Evolutionary conservation across 495 filamentous ascomycete genomes (phyloP), one percentile per base, ranked within the genome.

Genomic region (Collariella sp.): DNA sequence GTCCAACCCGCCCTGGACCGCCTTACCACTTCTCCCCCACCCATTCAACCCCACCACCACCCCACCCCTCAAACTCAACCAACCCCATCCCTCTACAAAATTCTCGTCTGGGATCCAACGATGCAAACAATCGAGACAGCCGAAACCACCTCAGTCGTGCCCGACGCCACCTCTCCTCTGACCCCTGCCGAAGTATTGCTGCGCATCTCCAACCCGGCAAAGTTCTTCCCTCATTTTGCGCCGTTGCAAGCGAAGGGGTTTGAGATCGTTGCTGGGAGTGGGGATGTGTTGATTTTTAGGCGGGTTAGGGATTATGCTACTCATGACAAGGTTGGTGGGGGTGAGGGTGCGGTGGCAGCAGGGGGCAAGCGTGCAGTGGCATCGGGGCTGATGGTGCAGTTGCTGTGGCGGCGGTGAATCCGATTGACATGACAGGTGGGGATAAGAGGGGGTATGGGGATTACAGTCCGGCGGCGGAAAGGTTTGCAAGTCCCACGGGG

Each of bases 51-150:
- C 22, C 36, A 35, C 38, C 16, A 9, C 54, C 23, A 42, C 24
- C 31, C 15, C 20, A 7, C 5, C 44, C 23, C 15, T 40, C 22
- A 16, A 39, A 6, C 57, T 29, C 15, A n/a, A 42, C 10, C 12
- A 7, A 10, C 22, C 55, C 15, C 76, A 18, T 74, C 74, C 1
- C 43, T 77, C 4, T 91, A 88, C 70, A 87, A 83, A 52, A 77
- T 93, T 34, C 72, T 93, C 11, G 86, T 81, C 13, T 89, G 85
- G 61, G 85, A 93, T 60, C 71, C 81, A 13, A 74, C 73, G n/a
- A 83, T 74, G 50, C 75, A 83, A 23, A 67, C 73, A 44, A 68
- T 91, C 26, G 76, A 74, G 13, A 73, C 73, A 15, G 80, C 83
- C 7, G 81, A 86, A 58, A 84, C 83, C 7, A 81, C 78, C 7